These are phyloP conservation scores for Coriaria nepalensis DNA, from an alignment of 306 rosid species.

Conservation along the genomic window DNA sequence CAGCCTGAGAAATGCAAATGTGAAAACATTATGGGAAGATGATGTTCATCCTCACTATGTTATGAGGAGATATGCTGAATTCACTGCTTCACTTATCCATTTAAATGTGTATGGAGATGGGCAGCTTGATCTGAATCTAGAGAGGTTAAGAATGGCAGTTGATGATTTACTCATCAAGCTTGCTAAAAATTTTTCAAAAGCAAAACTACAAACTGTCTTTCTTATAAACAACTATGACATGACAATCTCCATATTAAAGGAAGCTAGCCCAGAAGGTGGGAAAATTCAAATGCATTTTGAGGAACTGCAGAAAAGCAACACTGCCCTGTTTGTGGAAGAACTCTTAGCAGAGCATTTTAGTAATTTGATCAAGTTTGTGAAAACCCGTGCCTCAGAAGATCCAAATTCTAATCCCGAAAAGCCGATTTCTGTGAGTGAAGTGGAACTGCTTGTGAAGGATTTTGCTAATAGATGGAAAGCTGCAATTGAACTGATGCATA, in stretches of 20 bases:
- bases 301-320: constrained; percentile 88
- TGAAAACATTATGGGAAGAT: constrained; percentile 89
- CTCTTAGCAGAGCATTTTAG: constrained; percentile 77
- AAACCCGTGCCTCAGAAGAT: constrained; percentile 89
- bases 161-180: constrained; percentile 94
- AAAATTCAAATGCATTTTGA: constrained; percentile 89
- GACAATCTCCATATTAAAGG: constrained; percentile 92
- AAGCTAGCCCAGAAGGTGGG: constrained; percentile 88
- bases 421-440: constrained; percentile 60
- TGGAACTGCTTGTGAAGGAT: constrained; percentile 92
- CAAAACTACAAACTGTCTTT: constrained; percentile 75
- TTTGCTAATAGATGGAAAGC: constrained; percentile 94
- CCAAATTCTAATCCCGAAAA: constrained; percentile 43
- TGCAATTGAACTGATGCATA: constrained; percentile 96
- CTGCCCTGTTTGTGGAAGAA: constrained; percentile 91
- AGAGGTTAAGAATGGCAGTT: constrained; percentile 91
- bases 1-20: constrained; percentile 81
- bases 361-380: constrained; percentile 74
- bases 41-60: constrained; percentile 98
- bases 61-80: constrained; percentile 95
- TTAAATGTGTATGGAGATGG: constrained; percentile 87
- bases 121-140: constrained; percentile 85
- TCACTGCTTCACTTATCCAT: constrained; percentile 88
- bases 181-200: constrained; percentile 63
- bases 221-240: constrained; percentile 92